phyloP scores from a whole-genome alignment of 352 stramenopile species.

The Aphanomyces cochlioides region DNA sequence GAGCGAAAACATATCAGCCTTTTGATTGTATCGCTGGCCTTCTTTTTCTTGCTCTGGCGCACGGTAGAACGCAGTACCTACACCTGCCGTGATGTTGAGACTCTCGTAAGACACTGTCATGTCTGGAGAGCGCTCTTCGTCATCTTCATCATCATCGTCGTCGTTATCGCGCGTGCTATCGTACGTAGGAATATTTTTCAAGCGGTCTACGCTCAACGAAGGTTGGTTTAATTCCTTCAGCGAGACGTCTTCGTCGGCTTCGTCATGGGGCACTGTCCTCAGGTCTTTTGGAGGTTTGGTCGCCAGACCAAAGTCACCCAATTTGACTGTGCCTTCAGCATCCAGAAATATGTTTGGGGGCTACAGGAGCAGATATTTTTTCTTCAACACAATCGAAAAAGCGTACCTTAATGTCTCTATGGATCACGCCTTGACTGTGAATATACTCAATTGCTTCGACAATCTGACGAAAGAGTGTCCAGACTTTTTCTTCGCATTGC shows the following conservation, averaged over 20 bases:
- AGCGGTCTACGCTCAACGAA: constrained; percentile 25
- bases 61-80: constrained; percentile 94
- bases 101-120: constrained; percentile 28
- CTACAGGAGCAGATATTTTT: constrained; percentile 29
- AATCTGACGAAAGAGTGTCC: constrained; percentile 93
- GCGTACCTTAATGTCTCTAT: constrained; percentile 81
- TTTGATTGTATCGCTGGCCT: constrained; percentile 85
- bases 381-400: neutral
- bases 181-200: constrained; percentile 32
- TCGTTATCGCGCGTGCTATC: constrained; percentile 4
- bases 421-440: constrained; percentile 90
- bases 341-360: constrained; percentile 94
- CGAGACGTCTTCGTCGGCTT: constrained; percentile 45
- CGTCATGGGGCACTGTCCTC: constrained; percentile 16
- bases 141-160: constrained; percentile 11
- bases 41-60: constrained; percentile 91
- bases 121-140: constrained; percentile 1
- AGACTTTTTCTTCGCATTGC: constrained; percentile 87
- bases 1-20: constrained; percentile 93
- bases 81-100: constrained; percentile 89
- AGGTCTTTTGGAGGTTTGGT: constrained; percentile 63
- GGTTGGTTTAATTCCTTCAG: neutral
- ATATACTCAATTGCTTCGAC: constrained; percentile 94
- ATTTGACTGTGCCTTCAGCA: constrained; percentile 86
- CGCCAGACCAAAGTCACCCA: constrained; percentile 94